Evolutionary conservation across 495 filamentous ascomycete genomes (phyloP).

Genomic region (Hypoxylon intermedium): DNA sequence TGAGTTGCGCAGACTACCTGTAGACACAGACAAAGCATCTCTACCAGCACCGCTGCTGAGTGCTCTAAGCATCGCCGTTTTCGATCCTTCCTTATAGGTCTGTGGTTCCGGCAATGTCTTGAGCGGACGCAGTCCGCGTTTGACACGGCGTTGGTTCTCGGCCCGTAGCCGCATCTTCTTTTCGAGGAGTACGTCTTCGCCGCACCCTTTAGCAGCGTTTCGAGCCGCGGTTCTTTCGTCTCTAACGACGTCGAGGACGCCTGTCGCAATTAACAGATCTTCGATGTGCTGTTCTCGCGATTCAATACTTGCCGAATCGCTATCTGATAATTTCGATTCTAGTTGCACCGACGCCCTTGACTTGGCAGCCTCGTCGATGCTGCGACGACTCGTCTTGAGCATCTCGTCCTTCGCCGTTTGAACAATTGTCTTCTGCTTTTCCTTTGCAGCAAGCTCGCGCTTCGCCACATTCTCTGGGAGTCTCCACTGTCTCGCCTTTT

Average conservation of each 20-base stretch:
- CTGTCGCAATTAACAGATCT: constrained; percentile 52
- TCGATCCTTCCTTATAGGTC: constrained; percentile 31
- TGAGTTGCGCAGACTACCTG: constrained; percentile 39
- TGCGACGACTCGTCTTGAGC: constrained; percentile 13
- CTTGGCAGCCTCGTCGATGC: constrained; percentile 18
- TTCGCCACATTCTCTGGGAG: constrained; percentile 39
- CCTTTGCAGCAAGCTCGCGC: constrained; percentile 32
- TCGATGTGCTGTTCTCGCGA: constrained; percentile 38
- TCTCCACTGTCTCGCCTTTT: constrained; percentile 44
- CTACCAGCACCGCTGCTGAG: constrained; percentile 19
- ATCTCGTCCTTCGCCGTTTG: constrained; percentile 37
- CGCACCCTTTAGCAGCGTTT: constrained; percentile 32
- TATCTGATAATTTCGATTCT: constrained; percentile 5
- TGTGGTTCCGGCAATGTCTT: constrained; percentile 33
- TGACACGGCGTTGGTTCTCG: constrained; percentile 36
- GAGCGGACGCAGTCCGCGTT: constrained; percentile 32
- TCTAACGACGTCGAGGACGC: constrained; percentile 48
- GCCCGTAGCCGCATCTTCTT: constrained; percentile 28
- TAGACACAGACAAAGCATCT: constrained; percentile 38
- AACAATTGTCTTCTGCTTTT: constrained; percentile 33
- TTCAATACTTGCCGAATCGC: constrained; percentile 1
- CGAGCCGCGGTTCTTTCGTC: constrained; percentile 46
- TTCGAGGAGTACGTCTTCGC: constrained; percentile 3
- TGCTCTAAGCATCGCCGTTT: constrained; percentile 40
- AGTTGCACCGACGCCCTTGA: constrained; percentile 25